Percentiles rank a stretch among this genome's conserved stretches.
These are phyloP conservation scores for Circinella umbellata DNA, from an alignment of 371 early-diverging fungal species.

Conservation along the genomic window DNA sequence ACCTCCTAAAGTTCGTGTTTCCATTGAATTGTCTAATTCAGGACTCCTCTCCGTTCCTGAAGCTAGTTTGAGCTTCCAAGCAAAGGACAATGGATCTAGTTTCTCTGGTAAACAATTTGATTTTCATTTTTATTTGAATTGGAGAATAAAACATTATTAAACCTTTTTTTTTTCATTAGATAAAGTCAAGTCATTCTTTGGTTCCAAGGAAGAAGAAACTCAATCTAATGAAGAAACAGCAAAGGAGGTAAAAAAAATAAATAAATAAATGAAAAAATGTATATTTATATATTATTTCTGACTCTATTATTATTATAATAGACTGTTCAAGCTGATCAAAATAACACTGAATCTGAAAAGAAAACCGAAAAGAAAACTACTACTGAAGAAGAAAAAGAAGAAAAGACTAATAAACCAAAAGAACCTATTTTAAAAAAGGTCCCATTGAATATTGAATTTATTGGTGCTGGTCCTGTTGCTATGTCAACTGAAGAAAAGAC, in stretches of 20 bases:
- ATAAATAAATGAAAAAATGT: too few species aligned
- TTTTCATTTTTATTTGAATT: background rate
- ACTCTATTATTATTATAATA: background rate
- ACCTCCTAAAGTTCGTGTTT: conserved; percentile 82
- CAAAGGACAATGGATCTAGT: conserved; percentile 41
- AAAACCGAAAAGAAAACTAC: conserved; percentile 16
- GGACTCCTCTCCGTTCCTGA: conserved; percentile 68
- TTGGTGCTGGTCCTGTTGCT: conserved; percentile 46
- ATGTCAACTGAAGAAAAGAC: conserved; percentile 43
- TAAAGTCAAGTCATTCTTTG: conserved; percentile 81
- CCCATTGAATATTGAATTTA: conserved; percentile 45
- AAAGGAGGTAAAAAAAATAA: too few species aligned
- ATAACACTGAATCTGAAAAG: conserved; percentile 13
- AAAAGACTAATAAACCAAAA: conserved; percentile 24
- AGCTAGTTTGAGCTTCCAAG: conserved; percentile 57
- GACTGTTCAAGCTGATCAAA: conserved; percentile 3
- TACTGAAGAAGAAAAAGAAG: too few species aligned
- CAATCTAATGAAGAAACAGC: conserved; percentile 23
- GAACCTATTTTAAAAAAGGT: conserved; percentile 47
- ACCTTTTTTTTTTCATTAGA: conserved; percentile 27
- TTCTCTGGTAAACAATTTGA: conserved; percentile 33
- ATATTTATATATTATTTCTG: too few species aligned
- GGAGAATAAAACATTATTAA: background rate
- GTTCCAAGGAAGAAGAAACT: conserved; percentile 48
- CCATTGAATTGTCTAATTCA: conserved; percentile 72